Conservation (phyloP, 306 rosid species). For the Quercus suber region DNA sequence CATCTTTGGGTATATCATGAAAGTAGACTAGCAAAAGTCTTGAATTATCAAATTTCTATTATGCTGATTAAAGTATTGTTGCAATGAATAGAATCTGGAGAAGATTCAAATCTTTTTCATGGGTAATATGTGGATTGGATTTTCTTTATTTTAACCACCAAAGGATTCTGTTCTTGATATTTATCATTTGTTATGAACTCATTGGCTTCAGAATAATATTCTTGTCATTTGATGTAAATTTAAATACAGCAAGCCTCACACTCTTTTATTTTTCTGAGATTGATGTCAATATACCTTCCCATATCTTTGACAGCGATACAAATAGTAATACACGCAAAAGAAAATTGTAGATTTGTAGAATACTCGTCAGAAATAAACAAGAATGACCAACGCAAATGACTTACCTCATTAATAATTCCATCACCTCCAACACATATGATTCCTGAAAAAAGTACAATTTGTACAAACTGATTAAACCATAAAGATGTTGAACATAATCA, state of each 20-base stretch:
- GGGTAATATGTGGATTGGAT: too few relatives aligned
- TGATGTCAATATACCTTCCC: too few relatives aligned
- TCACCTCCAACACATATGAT: slow-evolving; percentile 98
- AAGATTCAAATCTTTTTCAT: too few relatives aligned
- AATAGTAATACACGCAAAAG: neutral
- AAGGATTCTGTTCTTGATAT: too few relatives aligned
- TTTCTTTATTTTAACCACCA: too few relatives aligned
- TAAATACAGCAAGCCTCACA: too few relatives aligned
- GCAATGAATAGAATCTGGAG: too few relatives aligned
- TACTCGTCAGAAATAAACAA: slow-evolving; percentile 16
- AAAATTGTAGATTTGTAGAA: neutral
- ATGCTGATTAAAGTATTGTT: neutral
- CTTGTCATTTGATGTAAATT: too few relatives aligned
- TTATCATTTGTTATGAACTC: too few relatives aligned
- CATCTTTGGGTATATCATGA: neutral
- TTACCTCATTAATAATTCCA: slow-evolving; percentile 98
- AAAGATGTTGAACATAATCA: slow-evolving; percentile 24
- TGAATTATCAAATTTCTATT: neutral
- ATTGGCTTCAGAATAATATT: too few relatives aligned
- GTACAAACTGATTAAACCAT: slow-evolving; percentile 2
- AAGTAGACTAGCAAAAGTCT: neutral
- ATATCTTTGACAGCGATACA: too few relatives aligned
- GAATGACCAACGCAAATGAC: slow-evolving; percentile 18
- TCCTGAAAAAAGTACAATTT: slow-evolving; percentile 52
- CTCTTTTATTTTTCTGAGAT: too few relatives aligned